Conservation (phyloP, 2,329 filamentous ascomycete species). For the Epichloe bromicola region DNA sequence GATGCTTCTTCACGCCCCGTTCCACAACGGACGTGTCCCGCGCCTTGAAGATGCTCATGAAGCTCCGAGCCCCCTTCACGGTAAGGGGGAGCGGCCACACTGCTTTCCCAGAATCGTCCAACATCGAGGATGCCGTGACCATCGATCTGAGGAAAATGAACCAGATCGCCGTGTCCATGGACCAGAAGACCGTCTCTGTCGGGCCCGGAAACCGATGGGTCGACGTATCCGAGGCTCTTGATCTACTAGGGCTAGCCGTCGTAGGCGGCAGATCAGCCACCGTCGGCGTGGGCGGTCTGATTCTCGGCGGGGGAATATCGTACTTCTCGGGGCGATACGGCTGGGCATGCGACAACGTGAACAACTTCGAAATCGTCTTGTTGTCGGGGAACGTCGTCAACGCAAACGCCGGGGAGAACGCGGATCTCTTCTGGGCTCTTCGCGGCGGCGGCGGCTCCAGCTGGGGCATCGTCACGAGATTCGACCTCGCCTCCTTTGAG, state of each 20-base stretch:
- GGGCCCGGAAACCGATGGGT: conserved; percentile 12
- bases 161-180: conserved; percentile 9
- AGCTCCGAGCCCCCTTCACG: conserved; percentile 18
- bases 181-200: conserved; percentile 7
- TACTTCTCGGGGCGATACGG: conserved; percentile 12
- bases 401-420: conserved; percentile 25
- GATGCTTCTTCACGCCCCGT: conserved; percentile 14
- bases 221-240: conserved; percentile 11
- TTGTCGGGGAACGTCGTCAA: conserved; percentile 29
- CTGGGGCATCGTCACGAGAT: conserved; percentile 41
- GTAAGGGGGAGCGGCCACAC: conserved; percentile 22
- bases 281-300: conserved; percentile 14
- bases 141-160: conserved; percentile 15
- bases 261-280: conserved; percentile 12
- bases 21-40: conserved; percentile 15
- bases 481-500: conserved; percentile 28
- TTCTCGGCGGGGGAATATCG: conserved; percentile 15
- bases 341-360: conserved; percentile 14
- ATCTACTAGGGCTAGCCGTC: conserved; percentile 9
- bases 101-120: conserved; percentile 15
- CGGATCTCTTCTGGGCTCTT: conserved; percentile 45
- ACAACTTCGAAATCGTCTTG: conserved; percentile 16
- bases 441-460: conserved; percentile 42
- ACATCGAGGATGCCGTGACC: conserved; percentile 16
- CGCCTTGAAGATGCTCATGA: conserved; percentile 12